Conservation (phyloP, 2,329 filamentous ascomycete genomes). For the Cladophialophora chaetospira region DNA sequence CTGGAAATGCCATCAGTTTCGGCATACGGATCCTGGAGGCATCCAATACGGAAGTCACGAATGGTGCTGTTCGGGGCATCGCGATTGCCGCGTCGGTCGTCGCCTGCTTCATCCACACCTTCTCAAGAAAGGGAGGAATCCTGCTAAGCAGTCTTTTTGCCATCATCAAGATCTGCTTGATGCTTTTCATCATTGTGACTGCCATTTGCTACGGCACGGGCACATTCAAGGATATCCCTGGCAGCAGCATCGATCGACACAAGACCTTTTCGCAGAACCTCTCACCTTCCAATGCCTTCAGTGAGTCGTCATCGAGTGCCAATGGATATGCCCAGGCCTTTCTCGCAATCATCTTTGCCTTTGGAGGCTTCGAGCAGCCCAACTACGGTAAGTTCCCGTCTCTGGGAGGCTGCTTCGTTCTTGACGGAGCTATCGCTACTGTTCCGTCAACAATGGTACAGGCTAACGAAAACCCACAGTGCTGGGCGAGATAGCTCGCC, state of each 20-base stretch:
- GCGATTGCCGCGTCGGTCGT: conserved; percentile 49
- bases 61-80: conserved; percentile 48
- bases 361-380: conserved; percentile 48
- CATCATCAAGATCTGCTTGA: conserved; percentile 51
- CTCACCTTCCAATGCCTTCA: conserved; percentile 32
- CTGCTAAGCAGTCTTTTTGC: conserved; percentile 56
- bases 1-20: conserved; percentile 49
- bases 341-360: conserved; percentile 37
- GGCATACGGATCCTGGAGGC: conserved; percentile 43
- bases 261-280: conserved; percentile 36
- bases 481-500: conserved; percentile 45
- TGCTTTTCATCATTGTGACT: conserved; percentile 49
- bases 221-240: conserved; percentile 24
- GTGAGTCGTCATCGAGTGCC: conserved; percentile 21
- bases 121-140: conserved; percentile 55
- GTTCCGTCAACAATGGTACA: too few species aligned
- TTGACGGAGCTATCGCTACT: not conserved
- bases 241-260: conserved; percentile 10
- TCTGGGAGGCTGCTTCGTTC: too few species aligned
- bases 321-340: conserved; percentile 38
- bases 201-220: conserved; percentile 39
- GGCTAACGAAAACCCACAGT: too few species aligned
- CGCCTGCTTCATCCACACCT: conserved; percentile 52
- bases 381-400: conserved; percentile 49
- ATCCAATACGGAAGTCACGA: conserved; percentile 37